These are phyloP conservation scores for Xylaria multiplex DNA, from an alignment of 2,329 filamentous ascomycete genomes.

Conservation along the genomic window DNA sequence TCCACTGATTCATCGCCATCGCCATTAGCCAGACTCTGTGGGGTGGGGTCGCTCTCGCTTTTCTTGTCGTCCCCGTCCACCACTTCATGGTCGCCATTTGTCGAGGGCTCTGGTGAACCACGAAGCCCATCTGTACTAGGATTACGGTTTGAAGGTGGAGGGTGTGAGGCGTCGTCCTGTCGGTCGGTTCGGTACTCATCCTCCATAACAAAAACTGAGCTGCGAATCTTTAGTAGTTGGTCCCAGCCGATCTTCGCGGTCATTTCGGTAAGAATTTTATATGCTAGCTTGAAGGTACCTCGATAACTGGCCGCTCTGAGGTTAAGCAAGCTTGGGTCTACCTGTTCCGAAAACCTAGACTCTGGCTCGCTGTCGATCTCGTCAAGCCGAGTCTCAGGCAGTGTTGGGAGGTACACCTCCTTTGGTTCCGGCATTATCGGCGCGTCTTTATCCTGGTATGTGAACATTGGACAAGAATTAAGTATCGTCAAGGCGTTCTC, in stretches of 20 bases:
- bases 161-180: slow-evolving; percentile 64
- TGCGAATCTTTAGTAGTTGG: slow-evolving; percentile 90
- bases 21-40: slow-evolving; percentile 53
- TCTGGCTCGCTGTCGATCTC: slow-evolving; percentile 95
- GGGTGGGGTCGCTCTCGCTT: slow-evolving; percentile 49
- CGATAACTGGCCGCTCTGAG: slow-evolving; percentile 90
- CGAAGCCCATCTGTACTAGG: slow-evolving; percentile 82
- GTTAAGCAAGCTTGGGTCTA: slow-evolving; percentile 86
- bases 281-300: slow-evolving; percentile 95
- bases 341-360: slow-evolving; percentile 81
- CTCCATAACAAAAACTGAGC: slow-evolving; percentile 99
- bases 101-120: slow-evolving; percentile 71
- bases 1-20: slow-evolving; percentile 64
- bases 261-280: slow-evolving; percentile 93
- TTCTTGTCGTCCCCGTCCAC: slow-evolving; percentile 50
- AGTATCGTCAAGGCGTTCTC: slow-evolving; percentile 93
- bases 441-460: slow-evolving; percentile 97
- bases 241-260: slow-evolving; percentile 98
- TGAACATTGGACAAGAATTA: slow-evolving; percentile 99
- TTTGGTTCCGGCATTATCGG: slow-evolving; percentile 93
- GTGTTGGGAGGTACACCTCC: slow-evolving; percentile 84
- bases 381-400: slow-evolving; percentile 89
- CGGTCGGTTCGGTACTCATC: slow-evolving; percentile 96
- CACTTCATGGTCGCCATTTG: slow-evolving; percentile 57
- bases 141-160: slow-evolving; percentile 68